These are phyloP conservation scores for Carex parvula DNA, from an alignment of 176 grass and related monocot species.

Conservation along the genomic window DNA sequence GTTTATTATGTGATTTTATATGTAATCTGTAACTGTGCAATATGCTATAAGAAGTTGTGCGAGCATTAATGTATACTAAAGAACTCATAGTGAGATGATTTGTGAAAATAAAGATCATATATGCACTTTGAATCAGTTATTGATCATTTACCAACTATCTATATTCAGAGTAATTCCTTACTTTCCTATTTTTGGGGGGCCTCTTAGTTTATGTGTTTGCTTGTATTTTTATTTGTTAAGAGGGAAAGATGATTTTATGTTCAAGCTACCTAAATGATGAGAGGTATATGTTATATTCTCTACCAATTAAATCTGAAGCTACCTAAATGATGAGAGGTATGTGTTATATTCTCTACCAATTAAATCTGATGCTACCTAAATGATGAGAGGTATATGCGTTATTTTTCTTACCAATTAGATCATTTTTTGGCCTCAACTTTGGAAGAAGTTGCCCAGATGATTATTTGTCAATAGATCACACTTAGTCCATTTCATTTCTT, in stretches of 20 bases:
- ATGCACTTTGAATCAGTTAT: background rate
- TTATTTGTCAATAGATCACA: background rate
- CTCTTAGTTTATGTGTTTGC: background rate
- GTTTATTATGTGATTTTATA: background rate
- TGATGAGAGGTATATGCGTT: background rate
- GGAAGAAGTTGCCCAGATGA: background rate
- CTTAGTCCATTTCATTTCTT: background rate
- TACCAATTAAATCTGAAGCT: too few relatives aligned
- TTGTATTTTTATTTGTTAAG: background rate
- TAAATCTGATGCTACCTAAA: background rate
- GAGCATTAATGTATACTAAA: background rate
- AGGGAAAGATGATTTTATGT: background rate
- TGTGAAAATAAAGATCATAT: background rate
- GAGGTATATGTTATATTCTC: too few relatives aligned
- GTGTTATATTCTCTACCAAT: background rate
- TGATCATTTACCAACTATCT: background rate
- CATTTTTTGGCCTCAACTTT: background rate
- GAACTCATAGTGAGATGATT: background rate
- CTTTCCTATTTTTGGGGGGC: background rate
- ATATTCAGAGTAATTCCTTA: background rate
- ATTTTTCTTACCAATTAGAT: background rate
- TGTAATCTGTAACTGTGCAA: background rate
- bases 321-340: background rate
- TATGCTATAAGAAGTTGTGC: background rate
- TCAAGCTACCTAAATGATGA: too few relatives aligned